Evolutionary conservation across 768 basidiomycete species (phyloP).

Genomic region (Chalciporus pseudorubinellus): DNA sequence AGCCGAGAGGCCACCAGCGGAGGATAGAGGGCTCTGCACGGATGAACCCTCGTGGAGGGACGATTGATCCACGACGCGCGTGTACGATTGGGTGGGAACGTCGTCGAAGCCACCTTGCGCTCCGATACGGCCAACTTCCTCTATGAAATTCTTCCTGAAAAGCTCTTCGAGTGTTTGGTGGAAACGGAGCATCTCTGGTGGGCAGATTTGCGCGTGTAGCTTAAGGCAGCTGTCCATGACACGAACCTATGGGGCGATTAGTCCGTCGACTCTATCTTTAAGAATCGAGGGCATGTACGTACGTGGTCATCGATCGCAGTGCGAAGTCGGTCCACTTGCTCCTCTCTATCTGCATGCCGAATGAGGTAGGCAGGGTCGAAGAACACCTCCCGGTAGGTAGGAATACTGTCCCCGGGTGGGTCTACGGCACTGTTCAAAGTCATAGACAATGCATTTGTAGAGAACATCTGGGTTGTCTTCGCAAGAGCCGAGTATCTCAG

Average conservation of each 20-base stretch:
- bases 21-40: slow-evolving; percentile 46
- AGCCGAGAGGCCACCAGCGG: slow-evolving; percentile 39
- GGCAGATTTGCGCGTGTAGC: slow-evolving; percentile 79
- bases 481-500: slow-evolving; percentile 74
- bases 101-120: slow-evolving; percentile 57
- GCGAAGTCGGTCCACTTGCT: slow-evolving; percentile 70
- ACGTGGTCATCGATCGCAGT: slow-evolving; percentile 82
- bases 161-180: slow-evolving; percentile 86
- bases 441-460: slow-evolving; percentile 83
- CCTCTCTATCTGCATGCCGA: slow-evolving; percentile 66
- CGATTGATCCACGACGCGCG: slow-evolving; percentile 43
- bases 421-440: slow-evolving; percentile 86
- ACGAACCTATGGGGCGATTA: slow-evolving; percentile 50
- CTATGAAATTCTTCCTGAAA: slow-evolving; percentile 80
- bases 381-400: slow-evolving; percentile 75
- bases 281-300: slow-evolving; percentile 13
- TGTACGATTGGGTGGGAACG: slow-evolving; percentile 37
- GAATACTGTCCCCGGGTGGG: slow-evolving; percentile 69
- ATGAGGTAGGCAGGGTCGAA: slow-evolving; percentile 66
- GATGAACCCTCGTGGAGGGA: slow-evolving; percentile 50
- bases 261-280: background rate
- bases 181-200: slow-evolving; percentile 87
- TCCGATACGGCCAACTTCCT: slow-evolving; percentile 72
- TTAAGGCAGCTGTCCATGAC: slow-evolving; percentile 82
- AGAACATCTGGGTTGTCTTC: slow-evolving; percentile 67